Conservation (phyloP, 2,329 filamentous ascomycete species). For the Microsporum ferrugineum region DNA sequence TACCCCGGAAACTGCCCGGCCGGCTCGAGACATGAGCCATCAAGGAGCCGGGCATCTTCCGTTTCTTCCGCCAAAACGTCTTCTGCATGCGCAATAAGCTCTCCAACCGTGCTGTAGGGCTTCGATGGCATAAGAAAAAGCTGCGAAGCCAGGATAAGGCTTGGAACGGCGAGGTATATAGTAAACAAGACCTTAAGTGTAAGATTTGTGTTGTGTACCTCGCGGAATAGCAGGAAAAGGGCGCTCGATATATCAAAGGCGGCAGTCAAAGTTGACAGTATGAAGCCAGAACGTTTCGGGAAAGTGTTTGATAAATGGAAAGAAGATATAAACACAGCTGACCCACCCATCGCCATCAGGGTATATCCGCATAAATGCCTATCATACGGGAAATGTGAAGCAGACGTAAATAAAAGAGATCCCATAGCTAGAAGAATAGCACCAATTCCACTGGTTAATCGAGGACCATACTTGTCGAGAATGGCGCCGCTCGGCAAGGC, state of each 20-base stretch:
- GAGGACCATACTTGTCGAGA: constrained; percentile 70
- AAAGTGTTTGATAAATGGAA: constrained; percentile 81
- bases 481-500: constrained; percentile 77
- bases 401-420: constrained; percentile 61
- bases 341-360: constrained; percentile 64
- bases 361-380: constrained; percentile 63
- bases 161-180: constrained; percentile 58
- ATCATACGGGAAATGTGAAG: constrained; percentile 55
- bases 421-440: constrained; percentile 57
- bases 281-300: constrained; percentile 62
- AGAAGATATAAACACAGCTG: constrained; percentile 70
- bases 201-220: constrained; percentile 25
- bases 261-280: constrained; percentile 66
- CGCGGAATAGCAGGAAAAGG: constrained; percentile 14
- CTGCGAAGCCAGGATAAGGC: constrained; percentile 54
- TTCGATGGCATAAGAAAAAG: constrained; percentile 60
- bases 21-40: neutral
- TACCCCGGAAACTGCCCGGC: constrained; percentile 1
- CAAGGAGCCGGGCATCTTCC: constrained; percentile 17
- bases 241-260: constrained; percentile 76
- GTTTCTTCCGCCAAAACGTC: constrained; percentile 43
- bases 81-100: constrained; percentile 65
- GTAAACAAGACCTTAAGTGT: constrained; percentile 60
- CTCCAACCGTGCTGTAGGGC: constrained; percentile 75
- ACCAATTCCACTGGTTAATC: constrained; percentile 61